Evolutionary conservation across 2,329 filamentous ascomycete genomes (phyloP).

Genomic region (Pestalotiopsis sp.): DNA sequence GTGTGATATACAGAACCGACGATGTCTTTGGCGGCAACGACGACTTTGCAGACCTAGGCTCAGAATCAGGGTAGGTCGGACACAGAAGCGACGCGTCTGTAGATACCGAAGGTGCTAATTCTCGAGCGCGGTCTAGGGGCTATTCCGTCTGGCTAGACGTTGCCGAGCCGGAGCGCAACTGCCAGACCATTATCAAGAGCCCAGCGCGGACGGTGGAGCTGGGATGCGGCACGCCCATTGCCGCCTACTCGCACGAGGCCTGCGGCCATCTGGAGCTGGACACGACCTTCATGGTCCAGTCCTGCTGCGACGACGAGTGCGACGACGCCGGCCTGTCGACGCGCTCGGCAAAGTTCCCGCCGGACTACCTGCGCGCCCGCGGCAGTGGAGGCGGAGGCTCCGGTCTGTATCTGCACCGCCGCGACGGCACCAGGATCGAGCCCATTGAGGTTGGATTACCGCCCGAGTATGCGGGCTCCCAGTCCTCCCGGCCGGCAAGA

Average conservation of each 20-base stretch:
- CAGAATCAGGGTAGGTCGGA: not conserved
- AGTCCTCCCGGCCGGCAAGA: not conserved
- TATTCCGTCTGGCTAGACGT: not conserved
- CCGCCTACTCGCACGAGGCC: not conserved
- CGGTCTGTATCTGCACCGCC: not conserved
- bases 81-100: not conserved
- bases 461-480: not conserved
- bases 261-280: conserved; percentile 5
- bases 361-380: not conserved
- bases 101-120: not conserved
- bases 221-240: conserved; percentile 3
- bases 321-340: not conserved
- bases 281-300: conserved; percentile 11
- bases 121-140: not conserved
- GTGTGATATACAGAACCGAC: not conserved
- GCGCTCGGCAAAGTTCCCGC: conserved; percentile 3
- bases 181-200: not conserved
- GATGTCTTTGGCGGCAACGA: conserved; percentile 5
- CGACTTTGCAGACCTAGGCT: not conserved
- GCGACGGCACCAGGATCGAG: conserved; percentile 7
- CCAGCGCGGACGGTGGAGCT: not conserved
- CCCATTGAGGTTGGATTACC: not conserved
- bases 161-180: not conserved
- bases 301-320: conserved; percentile 11
- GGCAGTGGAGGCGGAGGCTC: not conserved